These are phyloP conservation scores for Microdochium trichocladiopsis DNA, from an alignment of 2,329 filamentous ascomycete species.

Conservation along the genomic window DNA sequence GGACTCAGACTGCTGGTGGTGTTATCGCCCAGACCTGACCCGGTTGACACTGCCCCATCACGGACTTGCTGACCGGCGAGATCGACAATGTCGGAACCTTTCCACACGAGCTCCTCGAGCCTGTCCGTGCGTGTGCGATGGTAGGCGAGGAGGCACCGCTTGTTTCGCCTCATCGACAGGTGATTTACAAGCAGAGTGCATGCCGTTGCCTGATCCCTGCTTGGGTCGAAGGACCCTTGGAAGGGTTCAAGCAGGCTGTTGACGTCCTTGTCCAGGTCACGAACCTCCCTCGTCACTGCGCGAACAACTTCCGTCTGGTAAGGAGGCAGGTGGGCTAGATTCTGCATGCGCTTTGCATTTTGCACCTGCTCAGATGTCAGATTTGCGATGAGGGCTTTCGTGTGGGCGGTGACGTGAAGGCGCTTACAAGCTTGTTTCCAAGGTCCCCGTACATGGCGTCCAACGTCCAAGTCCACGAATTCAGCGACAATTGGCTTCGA, in stretches of 20 bases:
- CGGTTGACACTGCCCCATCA: constrained; percentile 24
- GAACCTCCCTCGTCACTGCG: constrained; percentile 80
- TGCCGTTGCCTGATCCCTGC: constrained; percentile 73
- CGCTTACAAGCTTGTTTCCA: constrained; percentile 71
- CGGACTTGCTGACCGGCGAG: constrained; percentile 49
- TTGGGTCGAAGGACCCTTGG: constrained; percentile 77
- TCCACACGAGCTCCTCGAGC: constrained; percentile 91
- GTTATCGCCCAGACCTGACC: constrained; percentile 32
- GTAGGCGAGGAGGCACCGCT: constrained; percentile 90
- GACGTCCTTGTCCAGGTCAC: constrained; percentile 86
- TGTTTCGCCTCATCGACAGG: constrained; percentile 90
- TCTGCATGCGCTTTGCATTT: constrained; percentile 91
- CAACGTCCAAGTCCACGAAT: too few species aligned
- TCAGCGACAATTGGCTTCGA: too few species aligned
- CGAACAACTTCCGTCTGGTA: constrained; percentile 92
- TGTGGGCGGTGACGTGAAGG: background rate
- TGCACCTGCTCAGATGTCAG: constrained; percentile 56
- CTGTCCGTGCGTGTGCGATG: constrained; percentile 87
- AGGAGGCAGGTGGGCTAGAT: constrained; percentile 75
- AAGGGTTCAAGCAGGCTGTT: constrained; percentile 73
- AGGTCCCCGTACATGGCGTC: constrained; percentile 75
- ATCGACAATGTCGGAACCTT: constrained; percentile 76
- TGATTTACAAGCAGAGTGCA: constrained; percentile 90
- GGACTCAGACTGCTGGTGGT: constrained; percentile 76
- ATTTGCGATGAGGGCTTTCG: background rate